Evolutionary conservation across 2,329 filamentous ascomycete genomes (phyloP).

Genomic region (Cladosporium cucumerinum): DNA sequence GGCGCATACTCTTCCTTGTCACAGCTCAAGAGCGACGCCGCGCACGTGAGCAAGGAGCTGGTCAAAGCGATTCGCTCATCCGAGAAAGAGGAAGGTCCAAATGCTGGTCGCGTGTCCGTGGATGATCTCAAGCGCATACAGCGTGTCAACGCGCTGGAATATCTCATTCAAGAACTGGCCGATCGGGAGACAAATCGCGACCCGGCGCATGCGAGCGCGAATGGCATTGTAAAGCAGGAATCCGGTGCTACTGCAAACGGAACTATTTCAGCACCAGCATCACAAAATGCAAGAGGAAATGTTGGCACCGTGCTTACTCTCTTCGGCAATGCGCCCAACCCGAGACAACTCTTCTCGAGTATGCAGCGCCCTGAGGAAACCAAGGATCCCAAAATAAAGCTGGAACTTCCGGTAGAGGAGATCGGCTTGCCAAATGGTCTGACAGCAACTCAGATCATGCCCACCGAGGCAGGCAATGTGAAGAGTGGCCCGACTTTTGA

Average conservation of each 20-base stretch:
- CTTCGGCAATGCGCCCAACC: slow-evolving; percentile 68
- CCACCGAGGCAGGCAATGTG: slow-evolving; percentile 44
- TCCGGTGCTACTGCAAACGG: slow-evolving; percentile 19
- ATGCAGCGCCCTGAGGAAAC: slow-evolving; percentile 52
- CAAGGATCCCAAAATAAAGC: neutral
- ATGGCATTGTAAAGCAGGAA: slow-evolving; percentile 21
- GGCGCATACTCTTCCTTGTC: slow-evolving; percentile 42
- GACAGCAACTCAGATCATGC: slow-evolving; percentile 63
- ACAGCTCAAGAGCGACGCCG: slow-evolving; percentile 43
- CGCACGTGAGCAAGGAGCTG: slow-evolving; percentile 39
- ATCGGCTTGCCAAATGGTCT: slow-evolving; percentile 71
- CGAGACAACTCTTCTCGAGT: slow-evolving; percentile 82
- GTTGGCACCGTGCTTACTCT: slow-evolving; percentile 68
- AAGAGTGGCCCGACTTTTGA: slow-evolving; percentile 63
- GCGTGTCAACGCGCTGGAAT: slow-evolving; percentile 28
- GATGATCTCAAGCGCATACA: slow-evolving; percentile 38
- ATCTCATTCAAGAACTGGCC: slow-evolving; percentile 29
- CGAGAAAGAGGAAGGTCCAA: slow-evolving; percentile 5
- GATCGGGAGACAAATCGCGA: slow-evolving; percentile 27
- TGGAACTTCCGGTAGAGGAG: slow-evolving; percentile 54
- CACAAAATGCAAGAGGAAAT: slow-evolving; percentile 24
- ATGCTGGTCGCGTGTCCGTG: slow-evolving; percentile 31
- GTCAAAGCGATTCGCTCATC: slow-evolving; percentile 24
- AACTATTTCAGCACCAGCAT: neutral
- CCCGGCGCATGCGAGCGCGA: slow-evolving; percentile 10